These are phyloP conservation scores for Dendrobium catenatum DNA, from an alignment of 106 monocot species.

Conservation along the genomic window DNA sequence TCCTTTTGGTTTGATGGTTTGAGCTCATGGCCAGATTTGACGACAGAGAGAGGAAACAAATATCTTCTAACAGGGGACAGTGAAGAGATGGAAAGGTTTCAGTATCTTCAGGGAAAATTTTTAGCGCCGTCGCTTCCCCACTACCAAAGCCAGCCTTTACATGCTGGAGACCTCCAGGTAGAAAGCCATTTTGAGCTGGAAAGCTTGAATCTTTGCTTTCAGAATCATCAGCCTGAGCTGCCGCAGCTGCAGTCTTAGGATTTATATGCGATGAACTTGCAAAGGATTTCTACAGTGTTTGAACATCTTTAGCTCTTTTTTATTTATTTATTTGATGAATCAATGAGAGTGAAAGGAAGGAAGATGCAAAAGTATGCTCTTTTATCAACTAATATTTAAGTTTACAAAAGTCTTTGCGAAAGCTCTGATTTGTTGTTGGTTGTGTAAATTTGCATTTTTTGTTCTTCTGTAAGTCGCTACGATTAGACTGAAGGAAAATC, in stretches of 20 bases:
- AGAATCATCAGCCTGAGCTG: constrained; percentile 21
- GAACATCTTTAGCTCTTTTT: constrained; percentile 37
- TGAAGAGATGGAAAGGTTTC: constrained; percentile 67
- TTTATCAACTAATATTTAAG: no score
- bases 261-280: constrained; percentile 56
- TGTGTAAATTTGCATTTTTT: no score
- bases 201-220: constrained; percentile 31
- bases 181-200: constrained; percentile 44
- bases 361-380: not conserved
- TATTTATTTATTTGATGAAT: not conserved
- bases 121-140: constrained; percentile 18
- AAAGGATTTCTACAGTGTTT: constrained; percentile 48
- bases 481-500: no score
- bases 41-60: constrained; percentile 22
- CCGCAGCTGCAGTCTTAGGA: constrained; percentile 33
- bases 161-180: constrained; percentile 27
- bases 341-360: not conserved
- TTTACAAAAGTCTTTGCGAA: no score
- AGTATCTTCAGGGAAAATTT: constrained; percentile 49
- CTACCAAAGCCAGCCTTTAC: constrained; percentile 19
- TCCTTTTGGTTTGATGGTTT: constrained; percentile 37
- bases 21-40: constrained; percentile 41
- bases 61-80: constrained; percentile 13
- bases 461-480: no score
- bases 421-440: no score